These are phyloP conservation scores for Metarhizium anisopliae DNA, from an alignment of 2,329 filamentous ascomycete species.

Conservation along the genomic window DNA sequence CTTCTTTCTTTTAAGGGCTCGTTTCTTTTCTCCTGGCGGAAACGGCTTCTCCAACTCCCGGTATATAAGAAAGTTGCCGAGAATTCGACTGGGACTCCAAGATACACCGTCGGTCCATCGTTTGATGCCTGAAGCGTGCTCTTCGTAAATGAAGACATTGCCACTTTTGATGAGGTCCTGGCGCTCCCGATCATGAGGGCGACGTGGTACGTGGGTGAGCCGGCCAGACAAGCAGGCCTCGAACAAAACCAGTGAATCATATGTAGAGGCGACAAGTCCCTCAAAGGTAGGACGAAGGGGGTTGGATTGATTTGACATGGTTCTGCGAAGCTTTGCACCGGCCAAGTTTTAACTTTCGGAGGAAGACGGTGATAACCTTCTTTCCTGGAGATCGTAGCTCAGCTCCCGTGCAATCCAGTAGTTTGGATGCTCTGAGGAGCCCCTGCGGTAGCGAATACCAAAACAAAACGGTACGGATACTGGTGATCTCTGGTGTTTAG, in stretches of 20 bases:
- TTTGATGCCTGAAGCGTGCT: constrained; percentile 84
- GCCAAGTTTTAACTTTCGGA: background rate
- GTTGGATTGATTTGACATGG: constrained; percentile 19
- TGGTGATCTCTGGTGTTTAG: background rate
- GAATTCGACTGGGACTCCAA: constrained; percentile 83
- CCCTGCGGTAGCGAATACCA: constrained; percentile 2
- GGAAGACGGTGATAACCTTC: background rate
- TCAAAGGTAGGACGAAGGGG: constrained; percentile 53
- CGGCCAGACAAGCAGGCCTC: constrained; percentile 66
- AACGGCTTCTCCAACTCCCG: constrained; percentile 72
- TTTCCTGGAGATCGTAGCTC: background rate
- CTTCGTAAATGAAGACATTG: constrained; percentile 85
- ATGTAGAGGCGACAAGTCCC: constrained; percentile 59
- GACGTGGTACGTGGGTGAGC: constrained; percentile 67
- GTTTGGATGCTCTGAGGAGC: background rate
- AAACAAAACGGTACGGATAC: constrained; percentile 3
- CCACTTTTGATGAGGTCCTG: constrained; percentile 71
- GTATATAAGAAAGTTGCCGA: constrained; percentile 80
- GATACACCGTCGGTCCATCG: constrained; percentile 87
- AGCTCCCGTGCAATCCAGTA: background rate
- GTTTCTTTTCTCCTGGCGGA: constrained; percentile 75
- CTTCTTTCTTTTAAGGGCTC: constrained; percentile 63
- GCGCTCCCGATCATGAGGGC: constrained; percentile 80
- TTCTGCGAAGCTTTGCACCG: background rate
- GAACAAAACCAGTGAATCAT: constrained; percentile 72